Evolutionary conservation across 2,329 filamentous ascomycete species (phyloP), one percentile per base, ranked within the genome.

Genomic region (Apiospora marii): DNA sequence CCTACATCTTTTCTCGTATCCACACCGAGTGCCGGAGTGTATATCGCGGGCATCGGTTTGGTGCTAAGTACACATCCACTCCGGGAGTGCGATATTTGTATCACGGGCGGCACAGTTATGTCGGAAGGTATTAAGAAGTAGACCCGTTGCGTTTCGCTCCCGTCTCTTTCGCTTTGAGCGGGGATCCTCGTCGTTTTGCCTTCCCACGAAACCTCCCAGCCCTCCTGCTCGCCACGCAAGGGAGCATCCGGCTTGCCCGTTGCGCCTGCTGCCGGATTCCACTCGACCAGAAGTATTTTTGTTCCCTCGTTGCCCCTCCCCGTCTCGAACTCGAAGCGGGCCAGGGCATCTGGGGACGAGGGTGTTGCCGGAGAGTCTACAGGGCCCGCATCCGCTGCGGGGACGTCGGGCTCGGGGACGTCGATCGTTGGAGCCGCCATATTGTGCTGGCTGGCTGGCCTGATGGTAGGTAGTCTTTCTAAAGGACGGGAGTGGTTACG

Each of bases 211-310:
- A 97, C 91, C 73, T 93, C 89, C 94, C 94, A 97, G 73, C 81
- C 80, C 30, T 77, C 74, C 48, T 77, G 74, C 19, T 76, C 76
- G 24, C 74, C 24, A 19, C 73, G 69, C 12, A 3, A 24, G n/a
- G 44, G 16, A 51, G 37, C 34, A 34, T n/a, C 27, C 49, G 19
- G 13, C 48, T 41, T 48, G 87, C 88, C 2, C 87, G 88, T 0
- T 78, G 79, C 22, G 70, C 75, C 76, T 37, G 76, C 75, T 13
- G 68, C 69, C 27, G 83, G 81, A 80, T 94, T 91, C 95, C 95
- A 98, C 82, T 98, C 94, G 51, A 97, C 92, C 94, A 98, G 96
- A 77, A 98, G 85, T 75, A 98, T 92, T 85, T 97, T 98, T 74
- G 94, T 97, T 53, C 94, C 94, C 75, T 95, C 92, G 78, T 94